Percentiles rank a stretch among this genome's conserved stretches.
These are phyloP conservation scores for Vitis cinerea DNA, from an alignment of 164 flowering plant species.

Conservation along the genomic window DNA sequence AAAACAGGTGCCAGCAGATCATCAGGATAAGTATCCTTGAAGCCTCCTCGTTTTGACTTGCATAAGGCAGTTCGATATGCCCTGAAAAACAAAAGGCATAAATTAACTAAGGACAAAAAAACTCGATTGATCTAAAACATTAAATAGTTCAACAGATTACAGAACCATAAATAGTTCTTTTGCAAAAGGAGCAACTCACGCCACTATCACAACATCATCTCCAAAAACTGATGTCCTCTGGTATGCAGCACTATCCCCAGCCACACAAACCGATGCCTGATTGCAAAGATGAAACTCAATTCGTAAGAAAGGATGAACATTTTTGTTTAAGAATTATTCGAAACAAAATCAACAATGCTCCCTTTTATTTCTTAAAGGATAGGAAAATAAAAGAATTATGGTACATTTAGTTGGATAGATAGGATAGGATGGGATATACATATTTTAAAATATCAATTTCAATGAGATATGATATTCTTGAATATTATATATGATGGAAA, in stretches of 20 bases:
- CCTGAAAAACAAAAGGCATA: slow-evolving; percentile 25
- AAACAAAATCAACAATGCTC: background rate
- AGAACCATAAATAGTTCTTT: background rate
- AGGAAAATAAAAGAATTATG: too few relatives aligned
- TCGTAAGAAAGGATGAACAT: background rate
- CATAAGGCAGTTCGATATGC: slow-evolving; percentile 78
- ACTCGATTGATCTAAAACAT: background rate
- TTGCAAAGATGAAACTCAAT: background rate
- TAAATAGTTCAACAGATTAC: background rate
- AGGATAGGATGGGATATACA: too few relatives aligned
- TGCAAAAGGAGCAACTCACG: slow-evolving; percentile 52
- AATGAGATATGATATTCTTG: too few relatives aligned
- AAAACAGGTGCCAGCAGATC: slow-evolving; percentile 87
- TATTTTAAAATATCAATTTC: too few relatives aligned
- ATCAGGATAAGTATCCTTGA: slow-evolving; percentile 86
- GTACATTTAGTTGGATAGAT: too few relatives aligned
- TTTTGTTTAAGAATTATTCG: too few relatives aligned
- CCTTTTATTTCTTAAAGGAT: too few relatives aligned
- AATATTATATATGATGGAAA: too few relatives aligned
- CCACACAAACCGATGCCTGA: slow-evolving; percentile 73
- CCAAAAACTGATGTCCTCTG: slow-evolving; percentile 65
- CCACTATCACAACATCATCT: slow-evolving; percentile 93
- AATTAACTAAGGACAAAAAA: background rate
- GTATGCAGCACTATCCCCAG: slow-evolving; percentile 89
- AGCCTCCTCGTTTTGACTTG: slow-evolving; percentile 89